Conservation (phyloP, 129 eudicot genomes). For the Calendula officinalis region DNA sequence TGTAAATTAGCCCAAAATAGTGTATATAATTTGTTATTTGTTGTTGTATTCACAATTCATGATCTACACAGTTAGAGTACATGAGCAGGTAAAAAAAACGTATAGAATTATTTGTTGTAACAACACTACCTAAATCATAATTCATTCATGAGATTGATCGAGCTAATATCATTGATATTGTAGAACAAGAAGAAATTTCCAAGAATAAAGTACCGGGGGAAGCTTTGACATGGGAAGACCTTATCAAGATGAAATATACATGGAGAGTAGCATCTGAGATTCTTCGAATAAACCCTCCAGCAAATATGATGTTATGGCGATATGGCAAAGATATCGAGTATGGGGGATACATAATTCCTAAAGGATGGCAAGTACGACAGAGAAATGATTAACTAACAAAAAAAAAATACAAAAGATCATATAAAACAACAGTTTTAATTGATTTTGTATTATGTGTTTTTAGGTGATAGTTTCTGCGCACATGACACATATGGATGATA, state of each 20-base stretch:
- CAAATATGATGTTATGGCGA: conserved; percentile 18
- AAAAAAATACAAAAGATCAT: background rate
- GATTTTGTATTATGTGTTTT: background rate
- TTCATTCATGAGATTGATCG: background rate
- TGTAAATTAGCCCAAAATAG: no score
- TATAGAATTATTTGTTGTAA: no score
- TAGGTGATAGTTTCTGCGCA: conserved; percentile 39
- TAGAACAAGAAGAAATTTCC: conserved; percentile 36
- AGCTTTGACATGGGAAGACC: conserved; percentile 39
- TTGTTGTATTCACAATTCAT: no score
- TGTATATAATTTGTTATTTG: no score
- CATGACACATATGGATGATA: conserved; percentile 56
- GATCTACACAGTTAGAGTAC: no score
- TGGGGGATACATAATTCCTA: conserved; percentile 43
- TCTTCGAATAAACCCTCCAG: conserved; percentile 31
- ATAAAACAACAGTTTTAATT: background rate
- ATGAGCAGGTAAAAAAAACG: no score
- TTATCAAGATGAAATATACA: conserved; percentile 40
- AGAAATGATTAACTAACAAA: background rate
- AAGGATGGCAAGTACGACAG: conserved; percentile 50
- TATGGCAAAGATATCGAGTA: conserved; percentile 33
- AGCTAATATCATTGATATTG: background rate
- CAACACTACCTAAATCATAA: background rate
- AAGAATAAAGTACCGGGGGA: conserved; percentile 22
- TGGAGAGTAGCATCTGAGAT: conserved; percentile 43